Evolutionary conservation across 495 filamentous ascomycete species (phyloP), one percentile per base, ranked within the genome.

Genomic region (Aspergillus egyptiacus): DNA sequence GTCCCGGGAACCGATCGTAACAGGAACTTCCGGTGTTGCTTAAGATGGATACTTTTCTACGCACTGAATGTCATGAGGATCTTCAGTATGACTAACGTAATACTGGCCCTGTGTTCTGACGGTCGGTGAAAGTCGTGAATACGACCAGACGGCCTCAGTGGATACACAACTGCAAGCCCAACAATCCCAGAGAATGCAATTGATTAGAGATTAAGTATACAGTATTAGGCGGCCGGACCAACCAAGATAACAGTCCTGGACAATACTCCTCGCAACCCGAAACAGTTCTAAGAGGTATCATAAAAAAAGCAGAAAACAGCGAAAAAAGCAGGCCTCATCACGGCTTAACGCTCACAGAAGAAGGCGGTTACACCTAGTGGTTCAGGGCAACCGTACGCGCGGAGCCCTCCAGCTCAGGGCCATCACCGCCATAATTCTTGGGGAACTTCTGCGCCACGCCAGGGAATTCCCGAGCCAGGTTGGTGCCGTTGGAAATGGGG

Each of bases 401-500:
- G 34, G 51, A 46, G 1, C 63, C 62, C 56, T 64, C 56, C 44
- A 67, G 55, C 6, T 62, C 65, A 13, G 52, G 40, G n/a, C 76
- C 82, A 64, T 80, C 80, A 23, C 88, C 87, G 45, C 88, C 87
- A 63, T 93, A 93, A 46, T 69, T 73, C 42, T 68, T 65, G 20
- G 84, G 83, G 22, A 91, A 63, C 49, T 75, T 71, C 38, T 81
- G 75, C 13, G 76, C 80, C 18, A 88, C 57, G 0, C 58, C 64
- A 20, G 79, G 64, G 66, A 85, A 82, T 59, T 90, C 84, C 18
- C 69, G 69, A 11, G 77, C 80, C 32, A 95, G 70, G 43, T 77
- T 78, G n/a, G 61, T 72, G 17, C 89, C 89, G 58, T 89, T 86
- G 25, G 78, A 77, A 71, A 95, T 79, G 43, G 86, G 84, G 49